phyloP scores from a whole-genome alignment of 2,329 filamentous ascomycete species.

The Beauveria sp. region DNA sequence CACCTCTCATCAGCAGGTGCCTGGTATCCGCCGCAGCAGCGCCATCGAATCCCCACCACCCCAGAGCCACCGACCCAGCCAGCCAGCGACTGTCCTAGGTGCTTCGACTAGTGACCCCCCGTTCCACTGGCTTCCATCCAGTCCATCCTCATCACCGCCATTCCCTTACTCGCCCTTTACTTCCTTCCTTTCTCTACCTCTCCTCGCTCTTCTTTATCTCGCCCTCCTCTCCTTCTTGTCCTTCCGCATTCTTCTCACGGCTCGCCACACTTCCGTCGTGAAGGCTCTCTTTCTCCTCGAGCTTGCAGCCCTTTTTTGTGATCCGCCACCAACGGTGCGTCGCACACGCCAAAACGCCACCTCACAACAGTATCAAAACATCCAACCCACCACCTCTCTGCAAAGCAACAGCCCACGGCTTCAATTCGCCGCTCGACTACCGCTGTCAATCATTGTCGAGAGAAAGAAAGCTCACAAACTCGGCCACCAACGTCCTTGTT shows the following conservation, averaged over 20 bases:
- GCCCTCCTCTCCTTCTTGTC: conserved; percentile 11
- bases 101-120: conserved; percentile 12
- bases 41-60: conserved; percentile 10
- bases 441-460: conserved; percentile 4
- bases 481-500: background rate
- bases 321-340: conserved; percentile 1
- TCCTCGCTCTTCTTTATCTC: conserved; percentile 14
- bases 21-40: conserved; percentile 9
- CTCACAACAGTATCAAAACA: background rate
- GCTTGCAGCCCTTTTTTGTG: conserved; percentile 14
- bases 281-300: conserved; percentile 12
- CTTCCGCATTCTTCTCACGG: conserved; percentile 5
- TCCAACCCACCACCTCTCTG: background rate
- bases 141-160: conserved; percentile 12
- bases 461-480: conserved; percentile 7
- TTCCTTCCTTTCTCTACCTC: conserved; percentile 10
- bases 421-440: background rate
- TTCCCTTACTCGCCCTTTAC: conserved; percentile 11
- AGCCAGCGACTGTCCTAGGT: conserved; percentile 9
- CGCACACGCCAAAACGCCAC: conserved; percentile 3
- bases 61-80: conserved; percentile 1
- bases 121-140: conserved; percentile 14
- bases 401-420: conserved; percentile 10
- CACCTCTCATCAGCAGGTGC: background rate
- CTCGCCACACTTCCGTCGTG: conserved; percentile 8